These are phyloP conservation scores for Purshia tridentata DNA, from an alignment of 306 rosid genomes.

Conservation along the genomic window DNA sequence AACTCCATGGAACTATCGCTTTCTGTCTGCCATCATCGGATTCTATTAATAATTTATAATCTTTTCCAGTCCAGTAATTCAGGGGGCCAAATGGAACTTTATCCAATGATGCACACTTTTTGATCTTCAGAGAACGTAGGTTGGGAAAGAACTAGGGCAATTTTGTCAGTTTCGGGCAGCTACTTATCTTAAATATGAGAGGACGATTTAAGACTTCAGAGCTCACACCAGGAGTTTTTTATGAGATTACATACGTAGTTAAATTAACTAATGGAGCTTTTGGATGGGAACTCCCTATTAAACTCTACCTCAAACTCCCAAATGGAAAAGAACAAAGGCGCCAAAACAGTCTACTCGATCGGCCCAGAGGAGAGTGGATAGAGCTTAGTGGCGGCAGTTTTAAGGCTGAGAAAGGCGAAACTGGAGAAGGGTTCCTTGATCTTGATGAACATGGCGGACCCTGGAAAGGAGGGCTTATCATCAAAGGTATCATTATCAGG, in stretches of 20 bases:
- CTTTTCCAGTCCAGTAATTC: too few species aligned
- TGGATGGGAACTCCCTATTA: constrained; percentile 24
- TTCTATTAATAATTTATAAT: too few species aligned
- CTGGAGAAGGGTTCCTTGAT: constrained; percentile 4
- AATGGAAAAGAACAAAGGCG: neutral
- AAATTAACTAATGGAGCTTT: constrained; percentile 7
- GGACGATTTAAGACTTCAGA: constrained; percentile 12
- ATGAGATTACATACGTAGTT: constrained; percentile 11
- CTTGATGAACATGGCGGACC: neutral
- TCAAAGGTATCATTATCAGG: constrained; percentile 2
- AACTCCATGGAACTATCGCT: too few species aligned
- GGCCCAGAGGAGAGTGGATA: constrained; percentile 12
- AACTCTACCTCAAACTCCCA: neutral
- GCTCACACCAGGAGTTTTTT: constrained; percentile 3
- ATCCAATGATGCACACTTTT: constrained; percentile 1
- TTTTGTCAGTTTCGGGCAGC: constrained; percentile 11
- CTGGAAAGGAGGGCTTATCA: constrained; percentile 2
- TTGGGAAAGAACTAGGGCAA: neutral
- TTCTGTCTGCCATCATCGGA: too few species aligned
- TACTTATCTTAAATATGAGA: constrained; percentile 17
- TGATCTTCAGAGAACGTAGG: constrained; percentile 9
- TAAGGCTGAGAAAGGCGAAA: neutral
- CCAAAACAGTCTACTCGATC: neutral
- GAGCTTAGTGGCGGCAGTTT: constrained; percentile 7
- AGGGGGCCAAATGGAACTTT: constrained; percentile 17